Percentiles rank a stretch among this genome's conserved stretches.
These are phyloP conservation scores for Diaporthe sp. DNA, from an alignment of 2,329 filamentous ascomycete species.

Conservation along the genomic window DNA sequence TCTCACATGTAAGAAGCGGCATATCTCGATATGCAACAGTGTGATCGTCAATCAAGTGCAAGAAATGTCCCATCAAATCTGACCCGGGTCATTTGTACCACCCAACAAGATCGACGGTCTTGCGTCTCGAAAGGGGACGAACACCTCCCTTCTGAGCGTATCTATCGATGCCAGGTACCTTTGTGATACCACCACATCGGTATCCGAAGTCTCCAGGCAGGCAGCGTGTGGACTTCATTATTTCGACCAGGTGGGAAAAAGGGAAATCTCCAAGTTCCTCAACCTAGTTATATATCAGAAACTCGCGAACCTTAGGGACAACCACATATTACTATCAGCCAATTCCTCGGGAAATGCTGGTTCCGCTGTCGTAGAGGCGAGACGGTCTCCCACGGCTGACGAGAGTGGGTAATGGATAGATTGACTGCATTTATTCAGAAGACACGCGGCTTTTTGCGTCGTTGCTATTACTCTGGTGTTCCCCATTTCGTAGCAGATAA, in stretches of 20 bases:
- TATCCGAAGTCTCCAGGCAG: not conserved
- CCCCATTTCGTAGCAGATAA: not conserved
- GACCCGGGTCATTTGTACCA: conserved; percentile 7
- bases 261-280: not conserved
- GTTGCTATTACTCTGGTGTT: not conserved
- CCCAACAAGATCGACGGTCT: not conserved
- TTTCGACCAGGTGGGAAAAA: not conserved
- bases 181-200: not conserved
- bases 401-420: not conserved
- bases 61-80: conserved; percentile 1
- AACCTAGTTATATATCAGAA: too few species aligned
- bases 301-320: not conserved
- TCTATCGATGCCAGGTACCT: not conserved
- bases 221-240: not conserved
- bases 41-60: conserved; percentile 27
- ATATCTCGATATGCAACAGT: not conserved
- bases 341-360: not conserved
- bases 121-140: not conserved
- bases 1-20: not conserved
- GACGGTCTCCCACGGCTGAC: not conserved
- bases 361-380: not conserved
- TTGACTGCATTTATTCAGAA: not conserved
- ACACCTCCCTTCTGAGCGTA: not conserved
- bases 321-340: not conserved
- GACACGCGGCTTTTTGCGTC: too few species aligned